A percentile compares a stretch with the other conserved stretches of the same genome.
These are phyloP conservation scores for Hyphopichia fennica DNA, from an alignment of 1,139 yeast genomes.

Conservation along the genomic window DNA sequence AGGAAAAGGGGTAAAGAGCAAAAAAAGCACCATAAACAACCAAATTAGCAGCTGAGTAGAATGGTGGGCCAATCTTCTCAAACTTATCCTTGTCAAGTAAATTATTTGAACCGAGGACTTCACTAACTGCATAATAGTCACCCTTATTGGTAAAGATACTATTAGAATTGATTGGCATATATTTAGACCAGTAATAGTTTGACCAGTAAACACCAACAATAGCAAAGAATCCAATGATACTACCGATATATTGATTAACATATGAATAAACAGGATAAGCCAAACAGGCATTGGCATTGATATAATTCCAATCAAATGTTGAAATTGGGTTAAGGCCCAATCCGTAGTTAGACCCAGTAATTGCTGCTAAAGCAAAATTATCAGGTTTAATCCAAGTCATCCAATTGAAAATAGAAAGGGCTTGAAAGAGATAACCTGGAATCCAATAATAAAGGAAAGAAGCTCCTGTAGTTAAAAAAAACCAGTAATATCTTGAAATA, in stretches of 20 bases:
- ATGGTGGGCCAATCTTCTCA: slow-evolving; percentile 47
- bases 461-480: slow-evolving; percentile 19
- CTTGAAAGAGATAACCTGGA: slow-evolving; percentile 32
- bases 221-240: slow-evolving; percentile 40
- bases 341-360: slow-evolving; percentile 56
- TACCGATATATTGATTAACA: slow-evolving; percentile 42
- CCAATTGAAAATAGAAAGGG: slow-evolving; percentile 31
- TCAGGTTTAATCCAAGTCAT: slow-evolving; percentile 30
- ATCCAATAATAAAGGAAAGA: slow-evolving; percentile 36
- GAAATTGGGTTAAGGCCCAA: slow-evolving; percentile 60
- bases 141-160: slow-evolving; percentile 50
- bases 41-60: no score
- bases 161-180: slow-evolving; percentile 56
- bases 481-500: no score
- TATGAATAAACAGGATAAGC: slow-evolving; percentile 48
- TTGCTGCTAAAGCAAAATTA: slow-evolving; percentile 42
- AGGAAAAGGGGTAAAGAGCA: slow-evolving; percentile 57
- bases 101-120: slow-evolving; percentile 37
- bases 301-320: slow-evolving; percentile 51
- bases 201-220: slow-evolving; percentile 49
- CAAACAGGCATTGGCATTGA: slow-evolving; percentile 24
- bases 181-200: slow-evolving; percentile 52
- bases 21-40: slow-evolving; percentile 57
- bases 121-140: slow-evolving; percentile 36
- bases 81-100: slow-evolving; percentile 42